Evolutionary conservation across 2,329 filamentous ascomycete species (phyloP).

Genomic region (Bipolaris gigantea): DNA sequence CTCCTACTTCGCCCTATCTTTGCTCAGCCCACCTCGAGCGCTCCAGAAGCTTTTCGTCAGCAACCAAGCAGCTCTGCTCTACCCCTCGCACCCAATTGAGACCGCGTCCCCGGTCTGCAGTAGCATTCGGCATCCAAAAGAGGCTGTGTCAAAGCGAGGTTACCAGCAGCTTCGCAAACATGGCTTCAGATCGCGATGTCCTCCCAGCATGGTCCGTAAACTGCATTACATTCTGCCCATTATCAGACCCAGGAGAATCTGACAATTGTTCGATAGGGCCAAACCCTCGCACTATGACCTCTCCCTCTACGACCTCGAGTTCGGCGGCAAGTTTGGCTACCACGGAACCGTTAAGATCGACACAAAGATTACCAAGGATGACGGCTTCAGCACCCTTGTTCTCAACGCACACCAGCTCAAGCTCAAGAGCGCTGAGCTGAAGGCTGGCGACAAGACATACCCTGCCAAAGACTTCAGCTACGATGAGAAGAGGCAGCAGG

Average conservation of each 20-base stretch:
- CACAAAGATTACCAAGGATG: slow-evolving; percentile 67
- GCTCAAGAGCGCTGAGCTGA: slow-evolving; percentile 67
- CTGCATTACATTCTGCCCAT: background rate
- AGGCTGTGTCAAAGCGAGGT: slow-evolving; percentile 39
- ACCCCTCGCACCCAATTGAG: slow-evolving; percentile 22
- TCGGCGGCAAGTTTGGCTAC: slow-evolving; percentile 74
- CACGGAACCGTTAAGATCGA: slow-evolving; percentile 83
- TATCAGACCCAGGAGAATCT: slow-evolving; percentile 7
- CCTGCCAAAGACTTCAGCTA: slow-evolving; percentile 72
- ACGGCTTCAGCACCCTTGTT: slow-evolving; percentile 69
- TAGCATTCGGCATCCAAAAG: slow-evolving; percentile 22
- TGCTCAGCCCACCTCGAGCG: slow-evolving; percentile 10
- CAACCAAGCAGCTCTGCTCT: slow-evolving; percentile 22
- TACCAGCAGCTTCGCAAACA: slow-evolving; percentile 40
- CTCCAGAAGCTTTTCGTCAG: slow-evolving; percentile 22
- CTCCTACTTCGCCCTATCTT: slow-evolving; percentile 1
- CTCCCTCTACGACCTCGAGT: slow-evolving; percentile 76
- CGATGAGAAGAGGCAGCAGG: slow-evolving; percentile 81
- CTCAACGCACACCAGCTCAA: slow-evolving; percentile 86
- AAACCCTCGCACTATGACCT: slow-evolving; percentile 86
- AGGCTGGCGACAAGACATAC: slow-evolving; percentile 59
- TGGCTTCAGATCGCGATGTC: slow-evolving; percentile 53
- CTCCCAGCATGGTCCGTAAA: slow-evolving; percentile 48
- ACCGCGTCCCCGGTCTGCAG: slow-evolving; percentile 18
- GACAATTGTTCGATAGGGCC: slow-evolving; percentile 54